phyloP scores from a whole-genome alignment of 164 flowering plant genomes.

The Chloranthus sessilifolius region DNA sequence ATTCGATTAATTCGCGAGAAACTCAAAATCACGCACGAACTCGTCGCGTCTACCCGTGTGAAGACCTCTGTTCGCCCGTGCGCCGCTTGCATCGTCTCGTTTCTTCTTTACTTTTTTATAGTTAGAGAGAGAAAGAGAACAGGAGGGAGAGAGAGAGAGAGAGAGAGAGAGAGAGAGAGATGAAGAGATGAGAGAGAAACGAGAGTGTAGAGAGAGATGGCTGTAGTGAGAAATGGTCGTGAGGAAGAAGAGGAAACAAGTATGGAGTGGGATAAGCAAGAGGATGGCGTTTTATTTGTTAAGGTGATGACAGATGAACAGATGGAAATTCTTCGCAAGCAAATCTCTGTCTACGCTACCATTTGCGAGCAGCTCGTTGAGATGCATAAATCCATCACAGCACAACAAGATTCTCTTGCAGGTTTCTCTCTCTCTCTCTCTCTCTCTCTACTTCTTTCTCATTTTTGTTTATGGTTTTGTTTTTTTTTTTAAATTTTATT shows the following conservation, averaged over 20 bases:
- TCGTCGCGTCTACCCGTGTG: not conserved
- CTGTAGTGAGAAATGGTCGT: constrained; percentile 2
- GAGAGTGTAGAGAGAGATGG: constrained; percentile 4
- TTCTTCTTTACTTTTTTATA: not conserved
- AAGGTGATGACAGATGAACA: constrained; percentile 95
- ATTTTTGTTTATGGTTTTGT: not conserved
- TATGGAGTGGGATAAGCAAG: constrained; percentile 6
- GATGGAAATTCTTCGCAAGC: constrained; percentile 61
- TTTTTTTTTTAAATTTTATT: too few relatives aligned
- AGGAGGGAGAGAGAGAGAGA: constrained; percentile 3
- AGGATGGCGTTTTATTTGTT: constrained; percentile 27
- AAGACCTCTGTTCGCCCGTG: not conserved
- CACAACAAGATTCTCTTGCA: constrained; percentile 52
- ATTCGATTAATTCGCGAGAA: not conserved
- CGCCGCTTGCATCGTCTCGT: not conserved
- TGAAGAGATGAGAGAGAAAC: not conserved
- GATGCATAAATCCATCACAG: constrained; percentile 60
- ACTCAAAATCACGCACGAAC: not conserved
- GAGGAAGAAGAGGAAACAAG: constrained; percentile 3
- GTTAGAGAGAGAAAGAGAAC: not conserved
- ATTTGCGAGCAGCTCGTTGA: constrained; percentile 78
- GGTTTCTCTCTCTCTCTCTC: constrained; percentile 27
- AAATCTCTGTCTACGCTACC: constrained; percentile 70
- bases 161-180: constrained; percentile 1
- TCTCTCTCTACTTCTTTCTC: not conserved